Conservation (phyloP, 148 eudicot genomes). For the Persicaria tinctoria region DNA sequence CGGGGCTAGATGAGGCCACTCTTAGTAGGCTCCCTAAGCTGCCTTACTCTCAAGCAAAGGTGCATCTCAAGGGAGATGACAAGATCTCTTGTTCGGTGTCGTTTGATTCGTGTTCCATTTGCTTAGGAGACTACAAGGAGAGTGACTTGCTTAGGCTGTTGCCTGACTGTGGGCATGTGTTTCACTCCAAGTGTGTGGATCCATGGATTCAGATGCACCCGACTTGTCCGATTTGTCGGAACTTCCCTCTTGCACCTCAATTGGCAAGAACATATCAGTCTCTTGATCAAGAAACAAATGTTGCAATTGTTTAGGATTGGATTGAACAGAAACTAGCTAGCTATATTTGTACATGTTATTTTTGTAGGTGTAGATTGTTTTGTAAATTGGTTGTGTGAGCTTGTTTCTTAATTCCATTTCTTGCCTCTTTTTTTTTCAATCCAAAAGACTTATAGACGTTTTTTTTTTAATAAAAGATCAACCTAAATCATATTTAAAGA, state of each 20-base stretch:
- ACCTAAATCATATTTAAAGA: too few species aligned
- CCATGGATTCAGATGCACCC: conserved; percentile 73
- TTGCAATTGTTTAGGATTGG: background rate
- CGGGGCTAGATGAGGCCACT: conserved; percentile 29
- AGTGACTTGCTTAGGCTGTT: conserved; percentile 50
- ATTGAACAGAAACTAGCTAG: too few species aligned
- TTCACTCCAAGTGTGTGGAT: conserved; percentile 77
- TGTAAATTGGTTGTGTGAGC: too few species aligned
- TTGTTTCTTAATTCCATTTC: too few species aligned
- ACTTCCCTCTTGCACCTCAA: conserved; percentile 36
- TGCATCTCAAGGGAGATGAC: background rate
- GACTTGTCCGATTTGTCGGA: conserved; percentile 74
- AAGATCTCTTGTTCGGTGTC: background rate
- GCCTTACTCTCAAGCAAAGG: conserved; percentile 18
- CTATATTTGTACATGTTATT: too few species aligned
- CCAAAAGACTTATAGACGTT: too few species aligned
- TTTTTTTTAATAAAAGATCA: too few species aligned
- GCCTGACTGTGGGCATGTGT: conserved; percentile 70
- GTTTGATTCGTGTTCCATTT: conserved; percentile 45
- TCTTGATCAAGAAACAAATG: background rate
- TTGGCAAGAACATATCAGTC: too few species aligned
- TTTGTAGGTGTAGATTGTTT: too few species aligned
- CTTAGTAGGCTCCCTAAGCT: conserved; percentile 16
- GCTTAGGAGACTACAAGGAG: conserved; percentile 59
- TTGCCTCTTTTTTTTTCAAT: too few species aligned